These are phyloP conservation scores for Debaryomyces fabryi DNA, from an alignment of 1,139 yeast genomes.

Conservation along the genomic window DNA sequence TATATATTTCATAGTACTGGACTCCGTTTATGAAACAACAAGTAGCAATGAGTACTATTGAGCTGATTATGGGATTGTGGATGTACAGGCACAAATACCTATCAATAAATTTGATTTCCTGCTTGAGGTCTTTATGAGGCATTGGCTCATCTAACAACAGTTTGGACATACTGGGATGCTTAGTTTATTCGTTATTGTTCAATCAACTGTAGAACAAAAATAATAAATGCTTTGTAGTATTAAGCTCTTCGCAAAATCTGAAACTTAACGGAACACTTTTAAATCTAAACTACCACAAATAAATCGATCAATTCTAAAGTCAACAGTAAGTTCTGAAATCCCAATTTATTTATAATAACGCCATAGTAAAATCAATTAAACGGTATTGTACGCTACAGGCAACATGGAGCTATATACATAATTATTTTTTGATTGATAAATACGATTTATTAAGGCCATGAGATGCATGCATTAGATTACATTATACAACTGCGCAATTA, in stretches of 20 bases:
- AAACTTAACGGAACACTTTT: neutral
- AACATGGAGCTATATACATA: too few relatives aligned
- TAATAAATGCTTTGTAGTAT: neutral
- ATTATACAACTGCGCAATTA: neutral
- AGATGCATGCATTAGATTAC: neutral
- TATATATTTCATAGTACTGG: constrained; percentile 4
- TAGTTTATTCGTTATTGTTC: neutral
- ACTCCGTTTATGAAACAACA: constrained; percentile 5
- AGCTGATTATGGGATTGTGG: constrained; percentile 13
- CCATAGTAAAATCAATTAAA: neutral
- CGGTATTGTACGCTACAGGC: neutral
- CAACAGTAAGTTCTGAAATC: neutral
- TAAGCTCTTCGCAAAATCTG: neutral
- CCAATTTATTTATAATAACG: neutral
- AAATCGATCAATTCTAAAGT: neutral
- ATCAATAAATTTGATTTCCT: constrained; percentile 7
- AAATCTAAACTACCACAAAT: neutral
- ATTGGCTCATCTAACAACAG: constrained; percentile 1
- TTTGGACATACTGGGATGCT: neutral
- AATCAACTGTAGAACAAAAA: neutral
- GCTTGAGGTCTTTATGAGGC: neutral
- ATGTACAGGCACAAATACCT: constrained; percentile 10
- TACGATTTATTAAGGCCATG: neutral
- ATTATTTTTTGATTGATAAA: neutral
- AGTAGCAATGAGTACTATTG: constrained; percentile 5